Evolutionary conservation across 1,284 basidiomycete genomes (phyloP), one percentile per base, ranked within the genome.

Genomic region (Apiotrichum porosum): DNA sequence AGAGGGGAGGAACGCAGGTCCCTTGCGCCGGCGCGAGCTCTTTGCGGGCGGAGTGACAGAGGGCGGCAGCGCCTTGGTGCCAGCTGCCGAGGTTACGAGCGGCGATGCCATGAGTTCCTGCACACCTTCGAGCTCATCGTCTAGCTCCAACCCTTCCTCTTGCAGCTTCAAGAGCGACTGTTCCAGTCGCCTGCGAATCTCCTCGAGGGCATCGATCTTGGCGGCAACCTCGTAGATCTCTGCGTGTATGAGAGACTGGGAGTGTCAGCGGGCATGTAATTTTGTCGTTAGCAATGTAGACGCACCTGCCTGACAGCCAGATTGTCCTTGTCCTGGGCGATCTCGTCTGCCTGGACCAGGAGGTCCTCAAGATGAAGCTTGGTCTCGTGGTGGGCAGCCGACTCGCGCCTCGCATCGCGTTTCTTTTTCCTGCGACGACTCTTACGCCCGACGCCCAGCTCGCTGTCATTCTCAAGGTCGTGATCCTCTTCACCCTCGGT

Each of bases 81-180:
- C 70, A 0, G 68, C 66, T 0, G 60, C 63, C 6, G 67, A 65
- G 8, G 63, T 69, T 37, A 71, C 57, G 9, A 51, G 47, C 9
- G 71, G 70, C 38, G 85, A 81, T 45, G 84, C 80, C 54, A 89
- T 74, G 44, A 87, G 80, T 71, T 94, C 89, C 60, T 83, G 83
- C 21, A 94, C 85, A 33, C 90, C 91, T 69, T 88, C 83, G 47
- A 93, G 74, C 75, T 97, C 94, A 59, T 97, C 94, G 63, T 95
- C 88, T 26, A 98, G 76, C 68, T 97, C 94, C 26, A 98, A 77
- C 61, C 97, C 92, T 59, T 97, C 93, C 66, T 98, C 95, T 52
- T 93, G 88, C 44, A 97, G 71, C 61, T 82, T 86, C 32, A 98
- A 73, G 21, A 98, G 77, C 65, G 90, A 85, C 39, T 84, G 79